Base-by-base conservation (phyloP, 2,329 filamentous ascomycete species). In the Ramularia collo-cygni region DNA sequence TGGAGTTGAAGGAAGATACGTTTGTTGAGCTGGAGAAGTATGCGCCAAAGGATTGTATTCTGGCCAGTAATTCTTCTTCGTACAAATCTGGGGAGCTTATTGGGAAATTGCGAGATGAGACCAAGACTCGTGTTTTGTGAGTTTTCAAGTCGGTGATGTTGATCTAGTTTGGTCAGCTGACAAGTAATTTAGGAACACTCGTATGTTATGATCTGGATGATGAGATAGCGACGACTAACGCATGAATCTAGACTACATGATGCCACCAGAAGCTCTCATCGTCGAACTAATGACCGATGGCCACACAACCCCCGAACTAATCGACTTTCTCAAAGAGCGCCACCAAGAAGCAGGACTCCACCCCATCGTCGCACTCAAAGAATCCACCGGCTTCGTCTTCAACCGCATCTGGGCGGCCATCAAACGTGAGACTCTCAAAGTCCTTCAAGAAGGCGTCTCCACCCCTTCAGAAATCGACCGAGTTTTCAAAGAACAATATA, bases 381-480 rank as follows among this genome's bases (percentile, higher is more conserved):
- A 76, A 45, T 74, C 71, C 0, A 74, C 71, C 0, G 69, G 74
- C 0, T 70, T 76, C 45, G 69, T 77, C 26, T 72, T 75, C 50
- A 76, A 77, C 38, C 67, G 74, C 0, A 54, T 77, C 0, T 77
- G 74, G 73, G 74, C 74, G 0, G 74, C 74, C 0, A 63, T 77
- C 12, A 76, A 77, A 53, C 62, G 74, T 2, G 74, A 77, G 47
- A 55, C 59, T 1, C 44, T 77, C 37, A 64, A 55, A 0, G 71
- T 76, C 8, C 46, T 77, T 2, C 61, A 67, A 0, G 73, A 76
- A 35, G 72, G 64, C 0, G 70, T 76, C 0, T 64, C 65, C 0
- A 61, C 58, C 0, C 70, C 74, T 0, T 57, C 65, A n/a, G 67
- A 74, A 35, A 67, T 76, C 17, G 74, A 77, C 42, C 48, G 48